phyloP scores from a whole-genome alignment of 2,329 filamentous ascomycete species.

The Curvularia lunata region DNA sequence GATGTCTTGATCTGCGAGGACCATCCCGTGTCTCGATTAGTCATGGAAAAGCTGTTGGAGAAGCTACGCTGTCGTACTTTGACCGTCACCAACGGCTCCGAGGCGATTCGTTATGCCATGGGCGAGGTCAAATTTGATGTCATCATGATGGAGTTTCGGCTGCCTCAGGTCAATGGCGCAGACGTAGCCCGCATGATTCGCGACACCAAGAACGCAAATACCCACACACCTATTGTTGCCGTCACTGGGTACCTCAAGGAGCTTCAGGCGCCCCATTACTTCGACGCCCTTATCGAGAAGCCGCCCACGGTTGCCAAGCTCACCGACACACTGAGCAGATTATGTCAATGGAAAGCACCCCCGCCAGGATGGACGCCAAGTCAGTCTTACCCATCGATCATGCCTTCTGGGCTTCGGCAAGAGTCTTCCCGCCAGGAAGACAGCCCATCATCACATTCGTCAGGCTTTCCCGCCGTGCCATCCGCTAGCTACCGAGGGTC shows the following conservation, averaged over 20 bases:
- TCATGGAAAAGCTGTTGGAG: conserved; percentile 98
- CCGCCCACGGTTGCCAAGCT: conserved; percentile 92
- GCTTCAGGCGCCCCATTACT: conserved; percentile 91
- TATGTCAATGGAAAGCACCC: conserved; percentile 93
- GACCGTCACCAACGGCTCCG: conserved; percentile 85
- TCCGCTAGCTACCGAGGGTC: conserved; percentile 79
- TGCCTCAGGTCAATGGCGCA: conserved; percentile 92
- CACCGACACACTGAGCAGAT: conserved; percentile 81
- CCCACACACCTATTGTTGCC: conserved; percentile 91
- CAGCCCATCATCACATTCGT: conserved; percentile 80
- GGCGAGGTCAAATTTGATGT: conserved; percentile 99
- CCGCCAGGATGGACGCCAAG: conserved; percentile 61
- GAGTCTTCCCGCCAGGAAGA: conserved; percentile 71
- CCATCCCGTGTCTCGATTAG: conserved; percentile 92
- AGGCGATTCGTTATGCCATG: conserved; percentile 91
- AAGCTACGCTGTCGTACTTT: conserved; percentile 95
- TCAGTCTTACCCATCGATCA: conserved; percentile 52
- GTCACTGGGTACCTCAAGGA: conserved; percentile 99
- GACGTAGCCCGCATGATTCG: conserved; percentile 98
- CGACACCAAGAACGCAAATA: conserved; percentile 94
- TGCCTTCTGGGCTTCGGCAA: conserved; percentile 68
- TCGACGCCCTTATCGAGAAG: conserved; percentile 94
- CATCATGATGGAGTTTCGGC: conserved; percentile 96
- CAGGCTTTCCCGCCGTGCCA: conserved; percentile 73
- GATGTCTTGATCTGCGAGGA: conserved; percentile 98